phyloP scores from a whole-genome alignment of 176 grass and related monocot species.

The Phyllostachys edulis region DNA sequence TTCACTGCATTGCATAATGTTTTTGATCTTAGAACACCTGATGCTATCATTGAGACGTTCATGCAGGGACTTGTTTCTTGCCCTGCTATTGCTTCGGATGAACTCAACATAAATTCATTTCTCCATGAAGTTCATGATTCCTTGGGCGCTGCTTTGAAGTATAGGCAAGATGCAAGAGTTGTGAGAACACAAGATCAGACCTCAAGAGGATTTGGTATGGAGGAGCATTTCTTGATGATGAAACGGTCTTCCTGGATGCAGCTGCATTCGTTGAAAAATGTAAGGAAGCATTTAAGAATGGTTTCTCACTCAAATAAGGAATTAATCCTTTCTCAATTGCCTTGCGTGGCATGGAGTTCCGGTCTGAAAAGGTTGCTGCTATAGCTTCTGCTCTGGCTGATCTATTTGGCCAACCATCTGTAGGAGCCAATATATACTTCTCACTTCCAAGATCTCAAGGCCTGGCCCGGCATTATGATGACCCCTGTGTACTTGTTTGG shows the following conservation, averaged over 20 bases:
- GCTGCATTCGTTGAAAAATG: constrained; percentile 34
- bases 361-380: constrained; percentile 58
- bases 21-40: constrained; percentile 45
- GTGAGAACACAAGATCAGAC: constrained; percentile 48
- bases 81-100: constrained; percentile 76
- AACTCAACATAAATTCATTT: constrained; percentile 65
- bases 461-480: constrained; percentile 72
- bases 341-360: constrained; percentile 81
- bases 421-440: constrained; percentile 83
- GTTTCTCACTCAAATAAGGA: no score
- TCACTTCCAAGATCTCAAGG: constrained; percentile 79
- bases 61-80: constrained; percentile 58
- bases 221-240: constrained; percentile 60
- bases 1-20: constrained; percentile 39
- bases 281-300: constrained; percentile 60
- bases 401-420: constrained; percentile 87
- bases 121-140: constrained; percentile 46
- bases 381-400: constrained; percentile 55
- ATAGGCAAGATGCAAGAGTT: constrained; percentile 72
- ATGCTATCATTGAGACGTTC: constrained; percentile 53
- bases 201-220: constrained; percentile 18
- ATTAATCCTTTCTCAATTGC: constrained; percentile 83
- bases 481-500: constrained; percentile 89
- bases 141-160: constrained; percentile 52
- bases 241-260: constrained; percentile 25